phyloP scores from a whole-genome alignment of 2,329 filamentous ascomycete genomes.

The Lasiodiplodia sp. region DNA sequence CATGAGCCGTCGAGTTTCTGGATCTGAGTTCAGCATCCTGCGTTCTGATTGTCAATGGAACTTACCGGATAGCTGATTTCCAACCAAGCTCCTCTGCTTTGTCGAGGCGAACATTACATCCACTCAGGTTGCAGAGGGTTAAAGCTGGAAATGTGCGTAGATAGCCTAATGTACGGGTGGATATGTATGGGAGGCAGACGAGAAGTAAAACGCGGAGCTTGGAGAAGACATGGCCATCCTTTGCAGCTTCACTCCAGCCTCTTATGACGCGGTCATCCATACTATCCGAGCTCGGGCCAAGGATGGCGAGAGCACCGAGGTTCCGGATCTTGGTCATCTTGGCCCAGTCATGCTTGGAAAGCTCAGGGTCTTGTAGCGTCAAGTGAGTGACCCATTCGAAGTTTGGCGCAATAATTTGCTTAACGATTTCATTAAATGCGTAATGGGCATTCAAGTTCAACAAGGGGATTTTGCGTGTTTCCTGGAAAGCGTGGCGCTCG shows the following conservation, averaged over 20 bases:
- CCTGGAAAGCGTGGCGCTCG: slow-evolving; percentile 11
- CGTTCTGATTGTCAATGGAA: neutral
- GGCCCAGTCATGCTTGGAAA: slow-evolving; percentile 4
- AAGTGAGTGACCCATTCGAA: slow-evolving; percentile 26
- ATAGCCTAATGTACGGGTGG: neutral
- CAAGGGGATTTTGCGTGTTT: slow-evolving; percentile 7
- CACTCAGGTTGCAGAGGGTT: slow-evolving; percentile 11
- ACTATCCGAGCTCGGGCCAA: neutral
- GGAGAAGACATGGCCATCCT: slow-evolving; percentile 7
- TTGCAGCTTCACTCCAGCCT: slow-evolving; percentile 11
- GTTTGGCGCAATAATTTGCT: neutral
- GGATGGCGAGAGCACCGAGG: slow-evolving; percentile 4
- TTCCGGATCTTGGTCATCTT: slow-evolving; percentile 7
- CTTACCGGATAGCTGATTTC: neutral
- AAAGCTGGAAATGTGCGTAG: neutral
- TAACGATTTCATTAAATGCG: slow-evolving; percentile 9
- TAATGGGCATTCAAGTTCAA: neutral
- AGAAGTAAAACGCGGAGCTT: slow-evolving; percentile 5
- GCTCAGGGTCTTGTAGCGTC: neutral
- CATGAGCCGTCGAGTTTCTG: neutral
- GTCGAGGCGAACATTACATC: neutral
- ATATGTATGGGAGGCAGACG: neutral
- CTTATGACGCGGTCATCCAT: slow-evolving; percentile 23
- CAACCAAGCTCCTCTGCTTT: neutral
- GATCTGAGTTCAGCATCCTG: neutral